Evolutionary conservation across 2,329 filamentous ascomycete genomes (phyloP).

Genomic region (Aspergillus fumigatiaffinis): DNA sequence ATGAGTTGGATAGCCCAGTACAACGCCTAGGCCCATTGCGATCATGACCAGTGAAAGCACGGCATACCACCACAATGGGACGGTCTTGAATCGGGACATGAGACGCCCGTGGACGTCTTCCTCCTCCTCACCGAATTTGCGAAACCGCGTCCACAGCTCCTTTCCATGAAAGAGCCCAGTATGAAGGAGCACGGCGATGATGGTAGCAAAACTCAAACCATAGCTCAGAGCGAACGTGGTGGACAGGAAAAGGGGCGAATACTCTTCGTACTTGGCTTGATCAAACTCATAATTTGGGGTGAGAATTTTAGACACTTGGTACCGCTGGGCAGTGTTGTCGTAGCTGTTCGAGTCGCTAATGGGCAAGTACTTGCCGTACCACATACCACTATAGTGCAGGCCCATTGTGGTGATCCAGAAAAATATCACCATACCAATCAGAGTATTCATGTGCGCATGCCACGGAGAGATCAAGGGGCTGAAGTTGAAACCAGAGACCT

Average conservation of each 20-base stretch:
- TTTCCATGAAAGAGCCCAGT: conserved; percentile 64
- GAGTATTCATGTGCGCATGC: conserved; percentile 69
- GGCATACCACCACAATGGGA: conserved; percentile 57
- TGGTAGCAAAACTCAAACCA: conserved; percentile 68
- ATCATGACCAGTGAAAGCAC: conserved; percentile 47
- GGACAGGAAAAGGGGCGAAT: conserved; percentile 60
- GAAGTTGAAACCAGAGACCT: conserved; percentile 64
- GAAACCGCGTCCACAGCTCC: conserved; percentile 62
- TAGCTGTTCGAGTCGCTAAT: conserved; percentile 69
- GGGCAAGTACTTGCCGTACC: conserved; percentile 62
- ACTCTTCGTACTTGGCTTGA: conserved; percentile 59
- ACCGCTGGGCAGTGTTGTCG: conserved; percentile 63
- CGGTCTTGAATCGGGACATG: conserved; percentile 55
- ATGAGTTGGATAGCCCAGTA: conserved; percentile 59
- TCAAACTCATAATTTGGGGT: conserved; percentile 61
- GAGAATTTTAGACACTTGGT: conserved; percentile 63
- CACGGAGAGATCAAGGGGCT: conserved; percentile 68
- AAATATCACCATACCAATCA: conserved; percentile 64
- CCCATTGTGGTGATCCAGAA: conserved; percentile 58
- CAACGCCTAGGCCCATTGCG: conserved; percentile 46
- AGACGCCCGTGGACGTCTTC: conserved; percentile 53
- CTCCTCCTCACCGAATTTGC: conserved; percentile 52
- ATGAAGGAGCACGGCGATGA: conserved; percentile 65
- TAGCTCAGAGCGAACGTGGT: conserved; percentile 69
- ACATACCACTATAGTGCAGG: conserved; percentile 63